phyloP scores from a whole-genome alignment of 176 grass and related monocot species.

The Aechmea fasciata region DNA sequence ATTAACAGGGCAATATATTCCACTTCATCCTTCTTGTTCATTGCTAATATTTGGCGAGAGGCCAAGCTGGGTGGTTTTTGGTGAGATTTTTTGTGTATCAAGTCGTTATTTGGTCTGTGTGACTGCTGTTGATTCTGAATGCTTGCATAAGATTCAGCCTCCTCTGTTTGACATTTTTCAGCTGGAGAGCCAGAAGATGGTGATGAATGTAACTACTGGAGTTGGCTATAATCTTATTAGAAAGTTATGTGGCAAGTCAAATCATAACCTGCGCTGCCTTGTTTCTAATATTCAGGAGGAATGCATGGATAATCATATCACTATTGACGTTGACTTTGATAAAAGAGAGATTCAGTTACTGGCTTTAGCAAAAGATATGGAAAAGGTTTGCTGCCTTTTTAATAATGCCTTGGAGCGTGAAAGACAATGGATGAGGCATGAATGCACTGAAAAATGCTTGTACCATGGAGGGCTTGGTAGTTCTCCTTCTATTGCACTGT shows the following conservation, averaged over 20 bases:
- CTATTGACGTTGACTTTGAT: slow-evolving; percentile 13
- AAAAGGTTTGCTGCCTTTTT: background rate
- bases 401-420: slow-evolving; percentile 10
- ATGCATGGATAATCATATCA: slow-evolving; percentile 8
- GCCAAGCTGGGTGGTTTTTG: slow-evolving; percentile 24
- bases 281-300: slow-evolving; percentile 8
- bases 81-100: slow-evolving; percentile 18
- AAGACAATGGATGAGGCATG: slow-evolving; percentile 8
- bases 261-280: slow-evolving; percentile 14
- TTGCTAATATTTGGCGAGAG: slow-evolving; percentile 8
- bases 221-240: slow-evolving; percentile 16
- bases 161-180: slow-evolving; percentile 15
- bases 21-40: slow-evolving; percentile 25
- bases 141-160: slow-evolving; percentile 8
- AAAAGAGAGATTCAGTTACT: slow-evolving; percentile 22
- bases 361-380: slow-evolving; percentile 15
- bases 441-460: slow-evolving; percentile 20
- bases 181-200: slow-evolving; percentile 11
- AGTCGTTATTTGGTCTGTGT: slow-evolving; percentile 25
- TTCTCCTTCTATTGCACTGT: slow-evolving; percentile 10
- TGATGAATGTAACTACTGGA: slow-evolving; percentile 20
- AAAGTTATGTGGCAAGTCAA: slow-evolving; percentile 18
- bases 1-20: slow-evolving; percentile 17
- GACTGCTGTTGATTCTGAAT: slow-evolving; percentile 22
- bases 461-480: slow-evolving; percentile 10